Evolutionary conservation across 768 basidiomycete genomes (phyloP).

Genomic region (Trametes cinnabarina): DNA sequence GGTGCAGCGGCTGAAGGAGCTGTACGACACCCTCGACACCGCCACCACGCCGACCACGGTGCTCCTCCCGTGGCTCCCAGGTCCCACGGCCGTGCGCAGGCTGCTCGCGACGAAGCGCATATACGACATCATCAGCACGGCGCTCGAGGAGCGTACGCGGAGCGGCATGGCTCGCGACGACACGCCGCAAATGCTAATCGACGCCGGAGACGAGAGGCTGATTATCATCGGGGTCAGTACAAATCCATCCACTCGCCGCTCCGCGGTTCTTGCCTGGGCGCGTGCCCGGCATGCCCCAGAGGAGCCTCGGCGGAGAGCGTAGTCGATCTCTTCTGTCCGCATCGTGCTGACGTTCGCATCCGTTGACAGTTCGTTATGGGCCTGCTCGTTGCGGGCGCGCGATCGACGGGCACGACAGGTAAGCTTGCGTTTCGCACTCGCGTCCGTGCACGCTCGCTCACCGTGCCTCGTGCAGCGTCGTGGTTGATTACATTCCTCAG

Average conservation of each 20-base stretch:
- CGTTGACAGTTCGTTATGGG: constrained; percentile 74
- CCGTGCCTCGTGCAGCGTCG: constrained; percentile 43
- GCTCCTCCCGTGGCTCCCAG: constrained; percentile 75
- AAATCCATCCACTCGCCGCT: background rate
- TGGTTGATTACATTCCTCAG: constrained; percentile 77
- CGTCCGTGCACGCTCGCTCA: constrained; percentile 3
- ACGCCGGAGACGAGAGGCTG: constrained; percentile 63
- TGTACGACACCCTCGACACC: constrained; percentile 68
- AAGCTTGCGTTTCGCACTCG: constrained; percentile 15
- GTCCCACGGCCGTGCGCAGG: constrained; percentile 68
- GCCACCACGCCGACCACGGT: constrained; percentile 73
- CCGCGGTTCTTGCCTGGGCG: background rate
- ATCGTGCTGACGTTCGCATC: constrained; percentile 18
- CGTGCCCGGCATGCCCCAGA: background rate
- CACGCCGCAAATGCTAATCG: constrained; percentile 72
- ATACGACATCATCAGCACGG: constrained; percentile 62
- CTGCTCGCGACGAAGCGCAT: constrained; percentile 72
- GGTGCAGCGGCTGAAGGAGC: constrained; percentile 57
- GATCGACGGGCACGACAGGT: constrained; percentile 76
- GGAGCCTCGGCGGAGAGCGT: background rate
- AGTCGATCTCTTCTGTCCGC: background rate
- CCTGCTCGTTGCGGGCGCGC: constrained; percentile 73
- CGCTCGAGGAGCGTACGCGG: constrained; percentile 55
- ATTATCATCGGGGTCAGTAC: constrained; percentile 65
- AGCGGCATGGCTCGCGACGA: constrained; percentile 60